Base-by-base conservation (phyloP, 352 stramenopile species). In the Globisporangium barbulae region DNA sequence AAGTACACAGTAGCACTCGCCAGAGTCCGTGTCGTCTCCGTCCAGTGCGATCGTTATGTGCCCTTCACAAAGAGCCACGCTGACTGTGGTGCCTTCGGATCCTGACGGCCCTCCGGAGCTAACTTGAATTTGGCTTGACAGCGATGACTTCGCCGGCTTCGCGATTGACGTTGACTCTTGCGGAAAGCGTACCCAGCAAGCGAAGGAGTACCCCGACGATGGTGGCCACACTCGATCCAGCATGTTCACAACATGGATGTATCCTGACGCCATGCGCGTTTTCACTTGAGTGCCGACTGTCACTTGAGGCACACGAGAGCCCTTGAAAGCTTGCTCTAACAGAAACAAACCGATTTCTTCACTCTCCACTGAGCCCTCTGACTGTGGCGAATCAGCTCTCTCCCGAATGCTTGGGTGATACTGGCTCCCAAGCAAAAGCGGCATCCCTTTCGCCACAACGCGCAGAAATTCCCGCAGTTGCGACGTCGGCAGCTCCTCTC, bases 151-250 rank as follows among this genome's bases (percentile, higher is more conserved):
- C 7, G 47, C 25, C 30, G 44, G 30, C 7, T 33, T 63, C 15
- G 57, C 4, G 21, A 21, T 47, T 15, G 55, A 61, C n/a, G n/a
- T 21, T 37, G 30, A 21, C 15, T 61, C 52, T 8, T 50, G 17
- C 42, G 83, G 78, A 63, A 94, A 87, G 13, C 74, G 69, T 1
- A 91, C 52, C 85, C 85, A 94, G 41, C 80, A 92, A 2, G 80
- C 80, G 68, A 93, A 90, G 0, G 81, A 90, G 53, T 93, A 94
- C 12, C 83, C 85, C 35, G 78, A 88, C 37, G 77, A 69, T 19
- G 85, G 79, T 30, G 85, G 85, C 85, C 85, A 94, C 10, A 76
- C 39, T 33, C 78, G 78, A 63, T 91, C 83, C 9, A 54, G 55
- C 54, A 64, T 79, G 47, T 88, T 89, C 15, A 88, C 74, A 57